Evolutionary conservation across 306 rosid genomes (phyloP), one percentile per base, ranked within the genome.

Genomic region (Castanopsis chinensis): DNA sequence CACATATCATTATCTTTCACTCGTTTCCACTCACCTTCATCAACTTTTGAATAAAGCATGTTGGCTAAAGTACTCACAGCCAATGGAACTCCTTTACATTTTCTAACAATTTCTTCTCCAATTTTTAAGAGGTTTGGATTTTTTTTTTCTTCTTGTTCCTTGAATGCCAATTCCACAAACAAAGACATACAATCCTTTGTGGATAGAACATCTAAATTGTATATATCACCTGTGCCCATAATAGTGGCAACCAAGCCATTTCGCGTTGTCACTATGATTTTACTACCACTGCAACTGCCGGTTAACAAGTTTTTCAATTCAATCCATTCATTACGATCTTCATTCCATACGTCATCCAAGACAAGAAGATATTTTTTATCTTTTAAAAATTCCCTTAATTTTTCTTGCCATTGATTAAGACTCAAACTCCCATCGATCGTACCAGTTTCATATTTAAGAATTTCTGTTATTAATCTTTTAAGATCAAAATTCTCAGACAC

Each of bases 311-410:
- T 19, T 32, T 71, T 79, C 74, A 89, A 21, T 41, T 49, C 5
- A 5, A 56, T 75, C 88, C 89, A 87, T 18, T 75, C 58, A 0
- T 75, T 77, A 18, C 63, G 81, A 9, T 78, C 23, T 1, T 85
- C 85, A 37, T 85, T 82, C 86, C 91, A 86, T 9, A 89, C 80
- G 4, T 85, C 90, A 67, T 89, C 90, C 37, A 89, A 41, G 19
- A 89, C 89, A 76, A 84, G 71, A 20, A 82, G 64, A 58, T 45
- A 82, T 58, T 28, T 84, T 17, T 69, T 84, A 12, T 58, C 21
- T 1, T 10, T 37, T 43, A 87, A 33, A 55, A 58, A 8, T 3
- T 77, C 69, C 14, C 41, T 79, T n/a, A 28, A 74, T 28, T 20
- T 18, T 4, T 28, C 60, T 25, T 52, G 74, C 74, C 35, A 0